Percentiles rank a stretch among this genome's conserved stretches.
Conservation (phyloP, 352 stramenopile species). For the Thalassiosira livingstoniorum region DNA sequence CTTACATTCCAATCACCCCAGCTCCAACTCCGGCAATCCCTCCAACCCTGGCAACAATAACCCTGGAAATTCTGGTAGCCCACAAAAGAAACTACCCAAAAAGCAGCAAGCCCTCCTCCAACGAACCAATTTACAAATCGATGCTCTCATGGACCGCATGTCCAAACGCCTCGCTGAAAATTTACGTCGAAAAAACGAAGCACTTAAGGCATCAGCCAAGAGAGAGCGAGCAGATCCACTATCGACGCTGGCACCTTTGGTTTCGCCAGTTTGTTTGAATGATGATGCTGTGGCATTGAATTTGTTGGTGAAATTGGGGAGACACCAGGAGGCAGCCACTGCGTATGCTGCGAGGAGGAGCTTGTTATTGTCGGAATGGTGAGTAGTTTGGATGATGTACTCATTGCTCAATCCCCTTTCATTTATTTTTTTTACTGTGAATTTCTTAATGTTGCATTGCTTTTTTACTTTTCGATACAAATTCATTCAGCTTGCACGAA, state of each 20-base stretch:
- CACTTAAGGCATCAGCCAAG: conserved; percentile 77
- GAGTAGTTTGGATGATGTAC: conserved; percentile 39
- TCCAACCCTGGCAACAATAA: conserved; percentile 7
- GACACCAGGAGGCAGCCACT: conserved; percentile 76
- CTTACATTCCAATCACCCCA: background rate
- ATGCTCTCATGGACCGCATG: conserved; percentile 70
- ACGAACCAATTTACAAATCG: conserved; percentile 55
- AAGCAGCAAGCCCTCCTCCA: conserved; percentile 67
- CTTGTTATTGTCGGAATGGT: conserved; percentile 78
- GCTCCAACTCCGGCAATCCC: background rate
- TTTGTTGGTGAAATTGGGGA: conserved; percentile 77
- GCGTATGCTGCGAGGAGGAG: conserved; percentile 75
- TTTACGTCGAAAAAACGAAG: conserved; percentile 81
- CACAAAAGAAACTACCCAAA: conserved; percentile 64
- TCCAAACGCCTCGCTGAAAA: conserved; percentile 75
- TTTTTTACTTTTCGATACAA: no score
- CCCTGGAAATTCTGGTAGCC: background rate
- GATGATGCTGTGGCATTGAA: conserved; percentile 77
- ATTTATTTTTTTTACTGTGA: no score
- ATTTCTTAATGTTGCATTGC: no score
- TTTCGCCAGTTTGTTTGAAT: conserved; percentile 77
- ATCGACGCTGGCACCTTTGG: conserved; percentile 64
- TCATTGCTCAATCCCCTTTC: no score
- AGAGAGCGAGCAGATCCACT: conserved; percentile 73
- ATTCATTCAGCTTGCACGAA: conserved; percentile 75